A percentile compares a stretch with the other conserved stretches of the same genome.
Evolutionary conservation across 495 filamentous ascomycete species (phyloP).

Genomic region (Talaromyces wortmannii): DNA sequence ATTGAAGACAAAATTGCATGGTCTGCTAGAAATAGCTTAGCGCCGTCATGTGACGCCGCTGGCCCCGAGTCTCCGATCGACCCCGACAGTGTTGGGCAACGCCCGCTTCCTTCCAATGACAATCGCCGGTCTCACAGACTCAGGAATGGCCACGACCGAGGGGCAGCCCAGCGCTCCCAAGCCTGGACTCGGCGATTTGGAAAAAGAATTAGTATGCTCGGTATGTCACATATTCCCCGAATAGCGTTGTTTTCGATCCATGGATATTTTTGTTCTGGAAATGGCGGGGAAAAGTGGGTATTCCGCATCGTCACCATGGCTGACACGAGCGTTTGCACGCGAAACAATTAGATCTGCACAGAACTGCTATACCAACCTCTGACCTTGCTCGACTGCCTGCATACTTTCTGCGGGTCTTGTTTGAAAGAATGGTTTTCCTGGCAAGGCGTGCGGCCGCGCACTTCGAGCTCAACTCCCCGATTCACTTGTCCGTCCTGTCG

Average conservation of each 20-base stretch:
- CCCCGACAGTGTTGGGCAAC: too few species aligned
- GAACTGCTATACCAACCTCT: conserved; percentile 93
- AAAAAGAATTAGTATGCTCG: conserved; percentile 87
- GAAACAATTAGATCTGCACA: conserved; percentile 71
- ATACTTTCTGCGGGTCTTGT: conserved; percentile 94
- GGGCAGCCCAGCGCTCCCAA: conserved; percentile 3
- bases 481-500: conserved; percentile 93
- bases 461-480: conserved; percentile 36
- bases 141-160: conserved; percentile 4
- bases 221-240: conserved; percentile 43
- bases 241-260: not conserved
- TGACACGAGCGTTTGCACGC: not conserved
- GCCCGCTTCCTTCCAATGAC: not conserved
- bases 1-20: too few species aligned
- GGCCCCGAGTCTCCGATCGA: not conserved
- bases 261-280: not conserved
- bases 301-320: not conserved
- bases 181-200: conserved; percentile 52
- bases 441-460: conserved; percentile 45
- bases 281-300: conserved; percentile 3
- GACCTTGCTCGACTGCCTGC: conserved; percentile 93
- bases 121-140: not conserved
- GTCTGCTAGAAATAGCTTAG: not conserved
- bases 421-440: conserved; percentile 86
- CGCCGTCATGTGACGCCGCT: not conserved